Percentiles rank a stretch among this genome's conserved stretches.
Conservation (phyloP, 2,329 filamentous ascomycete species). For the Aspergillus nomiae region DNA sequence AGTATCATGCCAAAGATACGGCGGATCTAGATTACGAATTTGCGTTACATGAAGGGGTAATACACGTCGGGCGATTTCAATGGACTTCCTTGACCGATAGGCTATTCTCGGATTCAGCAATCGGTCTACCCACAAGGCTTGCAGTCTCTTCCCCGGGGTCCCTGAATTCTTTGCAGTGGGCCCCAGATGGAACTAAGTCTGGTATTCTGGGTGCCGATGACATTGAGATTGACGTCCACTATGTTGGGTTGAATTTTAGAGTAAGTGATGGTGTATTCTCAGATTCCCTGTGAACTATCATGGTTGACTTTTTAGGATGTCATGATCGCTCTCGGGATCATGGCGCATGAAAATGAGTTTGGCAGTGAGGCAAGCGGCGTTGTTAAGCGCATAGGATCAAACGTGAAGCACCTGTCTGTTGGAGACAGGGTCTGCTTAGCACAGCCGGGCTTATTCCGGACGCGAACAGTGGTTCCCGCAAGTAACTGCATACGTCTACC, state of each 20-base stretch:
- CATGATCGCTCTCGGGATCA: background rate
- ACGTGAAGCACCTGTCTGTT: background rate
- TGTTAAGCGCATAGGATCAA: background rate
- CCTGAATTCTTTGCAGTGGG: background rate
- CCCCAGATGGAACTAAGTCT: background rate
- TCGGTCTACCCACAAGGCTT: background rate
- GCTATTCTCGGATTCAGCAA: background rate
- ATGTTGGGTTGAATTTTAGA: background rate
- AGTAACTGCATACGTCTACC: background rate
- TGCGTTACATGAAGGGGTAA: background rate
- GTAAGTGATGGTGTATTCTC: background rate
- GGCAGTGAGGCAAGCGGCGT: background rate
- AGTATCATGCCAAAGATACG: background rate
- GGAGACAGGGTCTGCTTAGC: background rate
- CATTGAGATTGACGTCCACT: background rate
- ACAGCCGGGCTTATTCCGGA: background rate
- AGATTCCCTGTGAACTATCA: too few relatives aligned
- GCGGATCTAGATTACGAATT: slow-evolving; percentile 5
- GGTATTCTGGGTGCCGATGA: background rate
- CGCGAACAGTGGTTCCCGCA: background rate
- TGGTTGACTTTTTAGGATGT: background rate
- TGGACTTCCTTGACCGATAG: background rate
- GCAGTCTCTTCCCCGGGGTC: background rate
- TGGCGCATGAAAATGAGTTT: background rate
- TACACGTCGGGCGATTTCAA: background rate